Evolutionary conservation across 352 stramenopile genomes (phyloP).

Genomic region (Phytophthora sansomeana): DNA sequence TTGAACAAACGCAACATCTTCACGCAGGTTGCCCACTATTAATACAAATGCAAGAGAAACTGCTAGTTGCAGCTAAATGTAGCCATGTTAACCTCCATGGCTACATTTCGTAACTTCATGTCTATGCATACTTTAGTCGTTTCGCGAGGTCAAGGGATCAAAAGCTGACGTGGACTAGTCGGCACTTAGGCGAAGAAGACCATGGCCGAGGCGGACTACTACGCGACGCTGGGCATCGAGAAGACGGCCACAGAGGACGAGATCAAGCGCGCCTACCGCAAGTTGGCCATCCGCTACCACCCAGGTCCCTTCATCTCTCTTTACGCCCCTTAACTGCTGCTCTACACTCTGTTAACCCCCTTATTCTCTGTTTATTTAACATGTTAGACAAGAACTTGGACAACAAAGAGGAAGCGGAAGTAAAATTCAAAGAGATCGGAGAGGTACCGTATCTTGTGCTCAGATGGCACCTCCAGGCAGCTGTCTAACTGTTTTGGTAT

Average conservation of each 20-base stretch:
- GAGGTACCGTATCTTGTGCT: slow-evolving; percentile 49
- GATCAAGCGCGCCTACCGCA: slow-evolving; percentile 89
- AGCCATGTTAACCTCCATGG: not conserved
- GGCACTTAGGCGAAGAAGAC: slow-evolving; percentile 4
- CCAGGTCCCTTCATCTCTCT: slow-evolving; percentile 54
- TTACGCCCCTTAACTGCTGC: not conserved
- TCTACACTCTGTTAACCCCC: no score
- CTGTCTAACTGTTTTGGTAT: not conserved
- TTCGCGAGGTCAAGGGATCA: not conserved
- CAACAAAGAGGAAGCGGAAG: slow-evolving; percentile 85
- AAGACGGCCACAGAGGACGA: slow-evolving; percentile 80
- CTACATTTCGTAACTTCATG: not conserved
- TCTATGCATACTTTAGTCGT: slow-evolving; percentile 1
- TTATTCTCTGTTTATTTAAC: no score
- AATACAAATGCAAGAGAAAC: slow-evolving; percentile 20
- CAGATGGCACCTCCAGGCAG: not conserved
- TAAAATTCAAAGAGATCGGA: slow-evolving; percentile 92
- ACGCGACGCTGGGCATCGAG: slow-evolving; percentile 72
- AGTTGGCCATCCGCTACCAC: slow-evolving; percentile 89
- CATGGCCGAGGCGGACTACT: slow-evolving; percentile 75
- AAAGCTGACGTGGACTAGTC: slow-evolving; percentile 17
- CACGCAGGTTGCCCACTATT: slow-evolving; percentile 6
- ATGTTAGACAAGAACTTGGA: slow-evolving; percentile 92
- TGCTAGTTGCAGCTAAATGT: not conserved
- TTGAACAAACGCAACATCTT: not conserved